These are phyloP conservation scores for Coelastrella sp. DNA, from an alignment of 139 green algal species.

Conservation along the genomic window DNA sequence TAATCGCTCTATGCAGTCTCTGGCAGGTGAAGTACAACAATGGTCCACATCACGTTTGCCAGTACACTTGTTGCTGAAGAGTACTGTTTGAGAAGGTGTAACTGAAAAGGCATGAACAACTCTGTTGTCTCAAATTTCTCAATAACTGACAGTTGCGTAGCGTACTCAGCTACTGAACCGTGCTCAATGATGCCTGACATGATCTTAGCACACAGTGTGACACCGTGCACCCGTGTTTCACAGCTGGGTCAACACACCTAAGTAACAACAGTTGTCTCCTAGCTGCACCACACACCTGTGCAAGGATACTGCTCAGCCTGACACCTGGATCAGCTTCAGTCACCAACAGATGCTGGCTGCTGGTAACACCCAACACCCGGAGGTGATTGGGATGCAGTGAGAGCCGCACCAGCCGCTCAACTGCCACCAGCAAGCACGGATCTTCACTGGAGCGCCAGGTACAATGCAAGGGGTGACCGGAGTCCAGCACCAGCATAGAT, in stretches of 20 bases:
- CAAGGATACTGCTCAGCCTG: background rate
- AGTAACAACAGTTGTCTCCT: background rate
- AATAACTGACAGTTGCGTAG: too few species aligned
- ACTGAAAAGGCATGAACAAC: too few species aligned
- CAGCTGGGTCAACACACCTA: background rate
- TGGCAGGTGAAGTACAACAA: too few species aligned
- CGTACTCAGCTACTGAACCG: too few species aligned
- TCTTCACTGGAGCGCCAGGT: background rate
- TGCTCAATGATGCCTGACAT: too few species aligned
- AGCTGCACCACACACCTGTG: background rate
- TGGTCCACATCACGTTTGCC: too few species aligned
- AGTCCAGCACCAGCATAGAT: background rate
- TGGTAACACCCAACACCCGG: background rate
- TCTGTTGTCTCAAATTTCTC: too few species aligned
- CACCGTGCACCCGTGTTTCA: background rate
- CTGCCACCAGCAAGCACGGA: background rate
- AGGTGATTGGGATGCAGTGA: background rate
- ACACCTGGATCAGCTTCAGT: background rate
- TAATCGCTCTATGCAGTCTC: too few species aligned
- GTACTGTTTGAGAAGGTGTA: too few species aligned
- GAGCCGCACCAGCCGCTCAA: background rate
- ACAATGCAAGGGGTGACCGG: background rate
- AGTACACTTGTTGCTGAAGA: too few species aligned
- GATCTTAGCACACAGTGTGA: background rate
- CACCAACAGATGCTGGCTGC: background rate